phyloP scores from a whole-genome alignment of 495 filamentous ascomycete species.

The Bombardia bombarda region DNA sequence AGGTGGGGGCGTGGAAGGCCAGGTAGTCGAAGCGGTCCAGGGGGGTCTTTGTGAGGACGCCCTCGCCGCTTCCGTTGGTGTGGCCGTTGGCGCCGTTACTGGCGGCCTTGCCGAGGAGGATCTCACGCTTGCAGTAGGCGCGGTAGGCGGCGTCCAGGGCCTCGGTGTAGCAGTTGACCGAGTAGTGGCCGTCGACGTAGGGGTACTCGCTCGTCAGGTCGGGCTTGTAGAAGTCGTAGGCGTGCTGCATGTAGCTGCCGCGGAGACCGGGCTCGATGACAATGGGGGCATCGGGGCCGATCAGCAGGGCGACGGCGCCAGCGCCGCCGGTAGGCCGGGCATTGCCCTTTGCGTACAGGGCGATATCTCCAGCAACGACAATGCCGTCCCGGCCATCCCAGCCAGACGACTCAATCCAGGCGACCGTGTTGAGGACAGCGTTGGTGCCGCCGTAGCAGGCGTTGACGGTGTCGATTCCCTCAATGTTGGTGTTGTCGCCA shows the following conservation, averaged over 20 bases:
- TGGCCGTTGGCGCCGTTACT: constrained; percentile 38
- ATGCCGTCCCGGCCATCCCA: constrained; percentile 96
- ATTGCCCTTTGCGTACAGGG: constrained; percentile 92
- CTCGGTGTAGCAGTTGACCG: constrained; percentile 89
- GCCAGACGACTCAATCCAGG: constrained; percentile 96
- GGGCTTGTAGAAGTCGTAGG: constrained; percentile 99
- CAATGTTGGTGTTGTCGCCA: constrained; percentile 77
- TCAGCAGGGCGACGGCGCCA: constrained; percentile 87
- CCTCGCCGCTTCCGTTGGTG: constrained; percentile 34
- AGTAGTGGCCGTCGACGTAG: constrained; percentile 93
- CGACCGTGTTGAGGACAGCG: constrained; percentile 91
- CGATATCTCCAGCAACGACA: constrained; percentile 94
- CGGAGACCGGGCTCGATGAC: constrained; percentile 88
- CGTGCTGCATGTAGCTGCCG: constrained; percentile 87
- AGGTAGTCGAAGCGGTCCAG: constrained; percentile 95
- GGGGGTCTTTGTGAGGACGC: constrained; percentile 52
- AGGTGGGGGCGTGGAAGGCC: constrained; percentile 91
- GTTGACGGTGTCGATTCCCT: constrained; percentile 94
- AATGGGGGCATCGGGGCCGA: constrained; percentile 88
- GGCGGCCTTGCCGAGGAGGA: constrained; percentile 49
- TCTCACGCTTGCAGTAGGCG: constrained; percentile 82
- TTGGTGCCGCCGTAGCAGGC: constrained; percentile 99
- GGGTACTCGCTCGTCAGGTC: constrained; percentile 98
- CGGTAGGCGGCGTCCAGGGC: constrained; percentile 95
- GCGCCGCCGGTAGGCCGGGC: constrained; percentile 94